phyloP scores from a whole-genome alignment of 2,329 filamentous ascomycete species.

The Zymoseptoria pseudotritici region DNA sequence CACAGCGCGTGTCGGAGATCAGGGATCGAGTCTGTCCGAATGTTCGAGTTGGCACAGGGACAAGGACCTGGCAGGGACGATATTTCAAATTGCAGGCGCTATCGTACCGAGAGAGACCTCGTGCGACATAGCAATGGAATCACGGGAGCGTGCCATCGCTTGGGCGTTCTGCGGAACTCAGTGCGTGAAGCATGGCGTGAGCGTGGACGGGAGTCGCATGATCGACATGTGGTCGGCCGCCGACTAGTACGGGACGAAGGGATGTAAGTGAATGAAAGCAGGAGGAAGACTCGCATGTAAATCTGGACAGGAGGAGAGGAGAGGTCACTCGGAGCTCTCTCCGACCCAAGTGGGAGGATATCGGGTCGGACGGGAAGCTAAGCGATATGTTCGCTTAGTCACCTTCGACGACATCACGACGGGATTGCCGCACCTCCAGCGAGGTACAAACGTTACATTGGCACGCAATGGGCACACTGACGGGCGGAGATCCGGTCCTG shows the following conservation, averaged over 20 bases:
- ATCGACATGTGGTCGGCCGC: not conserved
- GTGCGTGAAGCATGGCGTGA: not conserved
- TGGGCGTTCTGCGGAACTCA: not conserved
- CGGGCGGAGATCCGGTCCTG: constrained; percentile 22
- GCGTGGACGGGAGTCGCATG: not conserved
- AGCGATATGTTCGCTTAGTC: too few species aligned
- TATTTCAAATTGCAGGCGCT: not conserved
- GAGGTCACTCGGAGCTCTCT: not conserved
- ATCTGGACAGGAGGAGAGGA: not conserved
- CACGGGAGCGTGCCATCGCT: not conserved
- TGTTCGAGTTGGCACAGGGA: not conserved
- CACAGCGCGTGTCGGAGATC: not conserved
- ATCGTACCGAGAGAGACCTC: not conserved
- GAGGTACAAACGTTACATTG: not conserved
- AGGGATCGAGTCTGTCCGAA: not conserved
- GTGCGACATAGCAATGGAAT: not conserved
- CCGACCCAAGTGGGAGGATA: too few species aligned
- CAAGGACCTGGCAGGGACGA: not conserved
- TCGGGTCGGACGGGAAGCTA: not conserved
- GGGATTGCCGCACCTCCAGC: not conserved
- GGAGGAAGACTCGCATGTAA: not conserved
- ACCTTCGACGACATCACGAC: not conserved
- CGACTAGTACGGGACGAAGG: not conserved
- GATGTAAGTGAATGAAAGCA: not conserved
- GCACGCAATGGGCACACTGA: constrained; percentile 25